Evolutionary conservation across 2,329 filamentous ascomycete genomes (phyloP), one percentile per base, ranked within the genome.

Genomic region (Cordyceps fumosorosea): DNA sequence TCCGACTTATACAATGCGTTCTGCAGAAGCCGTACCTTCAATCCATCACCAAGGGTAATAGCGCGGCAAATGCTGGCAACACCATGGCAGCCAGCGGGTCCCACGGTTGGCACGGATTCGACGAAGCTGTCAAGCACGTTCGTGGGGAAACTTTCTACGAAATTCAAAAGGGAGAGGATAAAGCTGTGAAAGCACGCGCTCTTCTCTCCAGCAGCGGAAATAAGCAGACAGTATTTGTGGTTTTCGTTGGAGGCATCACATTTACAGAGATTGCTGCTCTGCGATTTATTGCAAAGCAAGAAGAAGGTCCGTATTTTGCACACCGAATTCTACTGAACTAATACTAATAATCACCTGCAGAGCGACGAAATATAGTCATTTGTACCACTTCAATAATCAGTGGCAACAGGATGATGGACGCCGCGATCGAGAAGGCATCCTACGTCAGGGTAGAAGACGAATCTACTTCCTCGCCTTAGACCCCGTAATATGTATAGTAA

Each of bases 191-290:
- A 69, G 93, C 93, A 18, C 83, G 92, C 62, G 88, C 91, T 64
- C 84, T 96, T 29, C 79, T 99, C 45, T 90, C 91, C 53, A 91
- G 92, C 0, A 90, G 90, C 3, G 84, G 84, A 18, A 85, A 85
- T 56, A 87, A 87, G 73, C 96, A 96, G 79, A 93, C 90, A 0
- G 89, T 96, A 0, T 90, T 97, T 70, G 88, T 99, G n/a, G 96
- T 98, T 68, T 98, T 98, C 75, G 79, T 99, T 20, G 95, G 95
- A n/a, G 96, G 95, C 2, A 90, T 99, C 61, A 97, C 92, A 0
- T 96, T 96, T 71, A 93, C 95, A 0, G 95, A 99, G 76, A 93
- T 99, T 72, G 92, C 96, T 47, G 95, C 96, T 22, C 73, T 99
- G 71, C 84, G 96, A 60, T 98, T 96, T 72, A 89, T 99, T 67